Conservation (phyloP, 441 rosid species). For the Metrosideros polymorpha region DNA sequence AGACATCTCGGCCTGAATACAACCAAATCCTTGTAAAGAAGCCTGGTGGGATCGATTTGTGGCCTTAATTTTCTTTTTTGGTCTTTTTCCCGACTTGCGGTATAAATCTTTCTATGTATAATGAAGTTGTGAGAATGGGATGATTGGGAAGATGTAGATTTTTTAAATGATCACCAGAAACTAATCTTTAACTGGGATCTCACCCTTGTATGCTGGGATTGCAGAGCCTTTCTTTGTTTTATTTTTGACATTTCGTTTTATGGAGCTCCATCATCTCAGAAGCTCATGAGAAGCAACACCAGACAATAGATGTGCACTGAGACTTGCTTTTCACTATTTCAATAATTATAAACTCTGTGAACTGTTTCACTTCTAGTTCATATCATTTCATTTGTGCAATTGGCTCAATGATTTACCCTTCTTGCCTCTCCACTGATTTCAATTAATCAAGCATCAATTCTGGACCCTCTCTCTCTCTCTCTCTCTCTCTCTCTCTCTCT, state of each 20-base stretch:
- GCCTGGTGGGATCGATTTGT: constrained; percentile 49
- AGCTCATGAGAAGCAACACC: neutral
- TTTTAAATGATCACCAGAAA: neutral
- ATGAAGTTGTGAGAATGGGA: neutral
- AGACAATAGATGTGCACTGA: neutral
- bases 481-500: neutral
- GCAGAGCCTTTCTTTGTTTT: neutral
- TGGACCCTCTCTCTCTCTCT: neutral
- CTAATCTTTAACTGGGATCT: neutral
- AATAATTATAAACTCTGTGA: neutral
- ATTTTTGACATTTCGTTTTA: neutral
- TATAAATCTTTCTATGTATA: neutral
- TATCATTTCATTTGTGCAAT: neutral
- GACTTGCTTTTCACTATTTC: neutral
- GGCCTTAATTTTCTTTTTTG: constrained; percentile 23
- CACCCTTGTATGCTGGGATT: neutral
- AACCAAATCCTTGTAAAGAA: constrained; percentile 70
- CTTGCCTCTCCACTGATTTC: neutral
- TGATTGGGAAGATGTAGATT: neutral
- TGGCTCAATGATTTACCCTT: neutral
- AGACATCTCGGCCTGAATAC: constrained; percentile 68
- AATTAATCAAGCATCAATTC: no score
- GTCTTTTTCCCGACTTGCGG: neutral
- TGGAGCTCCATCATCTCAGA: neutral
- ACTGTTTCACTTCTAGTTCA: neutral